Base-by-base conservation (phyloP, 2,329 filamentous ascomycete genomes). In the Penicillium sp. region DNA sequence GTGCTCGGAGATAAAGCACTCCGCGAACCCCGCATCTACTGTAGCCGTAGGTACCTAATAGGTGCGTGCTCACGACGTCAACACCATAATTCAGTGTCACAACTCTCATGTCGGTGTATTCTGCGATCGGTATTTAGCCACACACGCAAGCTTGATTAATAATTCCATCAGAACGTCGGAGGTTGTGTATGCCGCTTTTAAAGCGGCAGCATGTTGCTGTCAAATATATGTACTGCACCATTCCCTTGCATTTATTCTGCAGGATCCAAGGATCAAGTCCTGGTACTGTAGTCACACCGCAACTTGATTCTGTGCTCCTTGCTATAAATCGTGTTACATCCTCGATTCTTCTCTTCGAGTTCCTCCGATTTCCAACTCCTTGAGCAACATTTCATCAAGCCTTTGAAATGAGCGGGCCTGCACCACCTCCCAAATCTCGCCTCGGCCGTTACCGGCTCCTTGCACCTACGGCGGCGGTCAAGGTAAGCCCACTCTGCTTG, bases 381-480 rank as follows among this genome's bases (percentile, higher is more conserved):
- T 23, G 4, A 39, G 4, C 19, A 19, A 5, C n/a, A 42, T 23
- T 42, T 11, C n/a, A 14, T 23, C 19, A 42, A 19, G 19, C 19
- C 19, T 19, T 19, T 19, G 19, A 14, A 21, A 42, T 42, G 39
- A 23, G 39, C n/a, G 19, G 4, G 14, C n/a, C 19, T 39, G 53
- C 44, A 39, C 26, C 33, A 27, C 14, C 52, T 3, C 52, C 57
- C 25, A 59, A 55, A 35, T 55, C 57, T 3, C 53, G 29, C 25
- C 75, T 85, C 49, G 83, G 81, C 42, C 80, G 77, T 63, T 81
- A 84, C 66, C 77, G 81, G 21, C 71, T 83, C 16, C 76, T 85
- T 6, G 77, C 81, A 3, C 79, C 81, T 7, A 77, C 76, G 1
- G 83, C 81, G 0, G 80, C 77, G 19, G 75, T 85, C 14, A 77